phyloP scores from a whole-genome alignment of 2,329 filamentous ascomycete species.

The Dactylellina sp. region DNA sequence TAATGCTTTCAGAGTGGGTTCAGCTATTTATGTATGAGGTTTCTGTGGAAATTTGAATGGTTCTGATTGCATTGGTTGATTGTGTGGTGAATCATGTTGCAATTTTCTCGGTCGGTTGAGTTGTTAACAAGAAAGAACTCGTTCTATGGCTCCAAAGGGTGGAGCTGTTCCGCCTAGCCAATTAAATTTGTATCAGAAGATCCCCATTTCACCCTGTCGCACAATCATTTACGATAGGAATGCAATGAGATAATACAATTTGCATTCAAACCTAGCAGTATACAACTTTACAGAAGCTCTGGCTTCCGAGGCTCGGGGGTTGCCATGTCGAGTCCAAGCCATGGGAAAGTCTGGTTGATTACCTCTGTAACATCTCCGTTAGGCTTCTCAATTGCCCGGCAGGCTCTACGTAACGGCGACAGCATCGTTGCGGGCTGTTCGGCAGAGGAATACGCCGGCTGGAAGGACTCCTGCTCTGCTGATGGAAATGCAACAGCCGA shows the following conservation, averaged over 20 bases:
- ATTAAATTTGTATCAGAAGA: background rate
- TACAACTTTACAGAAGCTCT: background rate
- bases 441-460: conserved; percentile 76
- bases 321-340: conserved; percentile 35
- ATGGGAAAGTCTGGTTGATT: conserved; percentile 80
- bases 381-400: conserved; percentile 81
- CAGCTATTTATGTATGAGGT: no score
- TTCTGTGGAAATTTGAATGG: no score
- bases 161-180: background rate
- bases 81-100: conserved; percentile 43
- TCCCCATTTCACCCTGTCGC: background rate
- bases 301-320: conserved; percentile 30
- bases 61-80: background rate
- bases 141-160: background rate
- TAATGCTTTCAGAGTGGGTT: no score
- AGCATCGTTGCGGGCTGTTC: conserved; percentile 86
- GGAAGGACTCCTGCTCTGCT: conserved; percentile 15
- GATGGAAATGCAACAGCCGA: conserved; percentile 52
- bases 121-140: conserved; percentile 5
- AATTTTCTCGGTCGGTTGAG: conserved; percentile 38
- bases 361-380: conserved; percentile 88
- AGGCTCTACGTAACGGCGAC: conserved; percentile 89
- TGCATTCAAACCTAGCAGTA: no score
- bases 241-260: no score
- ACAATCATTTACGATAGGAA: background rate